Evolutionary conservation across 495 filamentous ascomycete genomes (phyloP).

Genomic region (Neurospora sp.): DNA sequence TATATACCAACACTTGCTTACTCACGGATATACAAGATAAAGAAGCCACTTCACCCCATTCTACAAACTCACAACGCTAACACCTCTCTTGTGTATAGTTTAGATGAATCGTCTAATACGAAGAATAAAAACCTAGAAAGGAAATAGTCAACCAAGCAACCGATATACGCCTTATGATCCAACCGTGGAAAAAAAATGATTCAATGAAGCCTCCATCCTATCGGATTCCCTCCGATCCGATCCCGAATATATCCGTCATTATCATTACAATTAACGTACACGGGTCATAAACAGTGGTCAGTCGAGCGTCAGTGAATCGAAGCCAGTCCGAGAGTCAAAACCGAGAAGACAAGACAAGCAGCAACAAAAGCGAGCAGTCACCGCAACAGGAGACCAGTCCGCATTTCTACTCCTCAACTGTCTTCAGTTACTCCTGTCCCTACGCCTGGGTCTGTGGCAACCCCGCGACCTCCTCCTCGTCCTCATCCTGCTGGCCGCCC

Average conservation of each 20-base stretch:
- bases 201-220: not conserved
- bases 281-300: not conserved
- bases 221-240: not conserved
- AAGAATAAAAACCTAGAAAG: not conserved
- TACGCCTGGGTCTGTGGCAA: not conserved
- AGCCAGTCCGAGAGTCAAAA: not conserved
- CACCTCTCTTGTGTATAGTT: not conserved
- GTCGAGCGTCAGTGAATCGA: not conserved
- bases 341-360: not conserved
- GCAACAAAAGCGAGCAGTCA: not conserved
- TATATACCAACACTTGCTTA: no score
- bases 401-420: not conserved
- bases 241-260: not conserved
- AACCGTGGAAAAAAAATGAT: no score
- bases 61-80: not conserved
- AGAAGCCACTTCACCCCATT: not conserved
- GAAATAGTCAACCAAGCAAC: not conserved
- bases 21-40: not conserved
- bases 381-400: not conserved
- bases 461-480: not conserved
- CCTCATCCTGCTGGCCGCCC: not conserved
- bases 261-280: not conserved
- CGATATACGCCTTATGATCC: not conserved
- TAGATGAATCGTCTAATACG: not conserved
- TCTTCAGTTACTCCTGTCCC: not conserved